Evolutionary conservation across 2,329 filamentous ascomycete genomes (phyloP).

Genomic region (Triangularia setosa): DNA sequence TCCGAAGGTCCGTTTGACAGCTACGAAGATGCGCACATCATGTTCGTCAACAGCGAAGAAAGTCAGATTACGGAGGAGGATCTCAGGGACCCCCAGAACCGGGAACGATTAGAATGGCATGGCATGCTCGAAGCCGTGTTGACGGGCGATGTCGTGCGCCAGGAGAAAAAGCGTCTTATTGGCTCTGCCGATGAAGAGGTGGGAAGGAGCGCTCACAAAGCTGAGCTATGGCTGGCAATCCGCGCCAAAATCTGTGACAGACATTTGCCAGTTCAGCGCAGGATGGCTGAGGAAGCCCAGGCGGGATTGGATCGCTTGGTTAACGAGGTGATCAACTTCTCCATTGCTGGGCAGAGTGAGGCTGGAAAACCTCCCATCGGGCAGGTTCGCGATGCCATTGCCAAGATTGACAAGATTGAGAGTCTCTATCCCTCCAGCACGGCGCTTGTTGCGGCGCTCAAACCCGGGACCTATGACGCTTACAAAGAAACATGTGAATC

Average conservation of each 20-base stretch:
- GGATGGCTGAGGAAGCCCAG: conserved; percentile 83
- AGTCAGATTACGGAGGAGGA: conserved; percentile 87
- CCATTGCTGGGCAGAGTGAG: conserved; percentile 90
- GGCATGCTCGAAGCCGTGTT: conserved; percentile 94
- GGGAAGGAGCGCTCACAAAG: conserved; percentile 64
- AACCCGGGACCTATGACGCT: conserved; percentile 68
- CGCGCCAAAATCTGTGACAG: conserved; percentile 80
- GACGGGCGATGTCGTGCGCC: conserved; percentile 93
- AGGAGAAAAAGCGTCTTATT: conserved; percentile 94
- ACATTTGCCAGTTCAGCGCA: conserved; percentile 76
- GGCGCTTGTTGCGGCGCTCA: conserved; percentile 70
- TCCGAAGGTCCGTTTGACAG: conserved; percentile 81
- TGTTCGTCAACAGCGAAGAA: conserved; percentile 89
- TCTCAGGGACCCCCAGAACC: conserved; percentile 78
- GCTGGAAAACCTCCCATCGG: conserved; percentile 82
- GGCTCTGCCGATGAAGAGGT: conserved; percentile 62
- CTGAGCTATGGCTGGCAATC: conserved; percentile 83
- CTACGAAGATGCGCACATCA: conserved; percentile 86
- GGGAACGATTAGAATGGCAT: conserved; percentile 94
- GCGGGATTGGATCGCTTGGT: conserved; percentile 68
- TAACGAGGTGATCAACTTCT: conserved; percentile 86
- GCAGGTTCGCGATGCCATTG: conserved; percentile 85
- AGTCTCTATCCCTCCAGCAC: conserved; percentile 77
- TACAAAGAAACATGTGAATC: conserved; percentile 84
- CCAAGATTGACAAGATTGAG: conserved; percentile 87